Conservation (phyloP, 139 green algal species). For the Zygnema circumcarinatum region DNA sequence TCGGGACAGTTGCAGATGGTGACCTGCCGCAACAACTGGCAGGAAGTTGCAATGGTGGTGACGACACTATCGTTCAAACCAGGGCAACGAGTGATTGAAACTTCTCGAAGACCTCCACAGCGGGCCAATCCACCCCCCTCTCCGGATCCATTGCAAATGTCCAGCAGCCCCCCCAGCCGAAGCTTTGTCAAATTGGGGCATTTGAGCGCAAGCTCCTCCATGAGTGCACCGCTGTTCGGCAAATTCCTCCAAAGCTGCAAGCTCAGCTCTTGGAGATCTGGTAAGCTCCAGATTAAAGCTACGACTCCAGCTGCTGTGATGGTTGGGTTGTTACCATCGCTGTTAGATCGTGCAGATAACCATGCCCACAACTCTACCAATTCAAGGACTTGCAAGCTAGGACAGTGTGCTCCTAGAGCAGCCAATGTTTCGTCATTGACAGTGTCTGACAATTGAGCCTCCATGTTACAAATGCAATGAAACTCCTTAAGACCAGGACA, state of each 20-base stretch:
- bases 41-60: neutral
- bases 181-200: neutral
- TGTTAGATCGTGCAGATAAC: neutral
- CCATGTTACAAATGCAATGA: constrained; percentile 17
- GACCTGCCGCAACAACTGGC: neutral
- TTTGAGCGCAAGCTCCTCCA: neutral
- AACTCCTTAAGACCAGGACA: constrained; percentile 21
- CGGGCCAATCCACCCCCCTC: neutral
- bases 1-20: constrained; percentile 11
- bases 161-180: neutral
- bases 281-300: neutral
- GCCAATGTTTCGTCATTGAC: constrained; percentile 4
- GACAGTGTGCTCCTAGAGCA: neutral
- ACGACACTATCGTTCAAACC: neutral
- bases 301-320: constrained; percentile 8
- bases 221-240: neutral
- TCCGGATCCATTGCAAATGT: neutral
- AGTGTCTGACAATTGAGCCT: constrained; percentile 8
- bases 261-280: constrained; percentile 13
- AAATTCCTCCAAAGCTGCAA: neutral
- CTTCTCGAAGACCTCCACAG: neutral
- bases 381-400: neutral
- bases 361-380: constrained; percentile 15
- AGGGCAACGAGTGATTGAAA: neutral
- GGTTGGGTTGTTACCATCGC: neutral